Conservation (phyloP, 768 basidiomycete species). For the Boletus rufocinnamomeus region DNA sequence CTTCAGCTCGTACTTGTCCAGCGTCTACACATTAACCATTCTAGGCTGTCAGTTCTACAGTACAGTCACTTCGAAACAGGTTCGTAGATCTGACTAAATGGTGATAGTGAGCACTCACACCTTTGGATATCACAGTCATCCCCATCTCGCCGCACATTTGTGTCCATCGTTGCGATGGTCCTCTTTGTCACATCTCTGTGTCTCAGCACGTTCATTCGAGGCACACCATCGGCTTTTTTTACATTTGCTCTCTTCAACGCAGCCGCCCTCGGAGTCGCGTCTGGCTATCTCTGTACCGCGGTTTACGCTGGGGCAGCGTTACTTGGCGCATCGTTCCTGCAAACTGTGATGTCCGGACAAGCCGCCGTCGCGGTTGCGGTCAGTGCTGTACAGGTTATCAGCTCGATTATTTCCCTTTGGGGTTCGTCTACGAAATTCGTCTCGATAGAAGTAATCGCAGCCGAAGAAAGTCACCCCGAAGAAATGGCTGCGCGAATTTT, state of each 20-base stretch:
- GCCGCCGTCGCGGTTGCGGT: slow-evolving; percentile 83
- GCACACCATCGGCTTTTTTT: slow-evolving; percentile 60
- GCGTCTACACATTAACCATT: slow-evolving; percentile 62
- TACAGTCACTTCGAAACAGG: slow-evolving; percentile 67
- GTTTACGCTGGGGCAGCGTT: slow-evolving; percentile 79
- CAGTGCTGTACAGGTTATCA: slow-evolving; percentile 72
- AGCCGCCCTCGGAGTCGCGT: slow-evolving; percentile 56
- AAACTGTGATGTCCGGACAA: slow-evolving; percentile 80
- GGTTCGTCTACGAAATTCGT: slow-evolving; percentile 37
- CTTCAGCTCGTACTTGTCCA: slow-evolving; percentile 68
- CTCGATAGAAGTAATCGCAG: slow-evolving; percentile 23
- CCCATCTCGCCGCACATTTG: slow-evolving; percentile 57
- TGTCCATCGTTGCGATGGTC: slow-evolving; percentile 51
- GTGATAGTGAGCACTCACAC: slow-evolving; percentile 6
- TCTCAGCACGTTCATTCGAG: slow-evolving; percentile 61
- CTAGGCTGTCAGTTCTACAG: slow-evolving; percentile 75
- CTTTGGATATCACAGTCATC: slow-evolving; percentile 46
- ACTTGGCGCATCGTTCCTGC: slow-evolving; percentile 72
- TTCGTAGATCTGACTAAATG: slow-evolving; percentile 33
- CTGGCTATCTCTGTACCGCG: slow-evolving; percentile 76
- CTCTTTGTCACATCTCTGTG: slow-evolving; percentile 60
- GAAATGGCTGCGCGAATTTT: slow-evolving; percentile 72
- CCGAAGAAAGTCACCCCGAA: slow-evolving; percentile 51
- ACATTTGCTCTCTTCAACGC: slow-evolving; percentile 64
- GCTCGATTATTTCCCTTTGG: slow-evolving; percentile 60